Evolutionary conservation across 306 rosid genomes (phyloP).

Genomic region (Malus fusca): DNA sequence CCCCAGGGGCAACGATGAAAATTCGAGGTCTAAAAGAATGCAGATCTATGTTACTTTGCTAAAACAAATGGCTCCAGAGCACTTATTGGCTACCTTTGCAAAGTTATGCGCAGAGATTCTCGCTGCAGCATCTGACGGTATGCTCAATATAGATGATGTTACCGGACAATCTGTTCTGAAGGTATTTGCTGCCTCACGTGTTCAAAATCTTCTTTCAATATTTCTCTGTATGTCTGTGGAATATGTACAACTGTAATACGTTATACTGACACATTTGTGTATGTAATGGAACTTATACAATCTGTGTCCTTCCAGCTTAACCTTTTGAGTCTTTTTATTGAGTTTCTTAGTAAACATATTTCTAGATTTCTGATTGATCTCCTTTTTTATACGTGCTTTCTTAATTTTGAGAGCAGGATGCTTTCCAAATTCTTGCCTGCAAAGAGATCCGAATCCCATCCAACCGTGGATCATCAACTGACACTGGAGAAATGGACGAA

Average conservation of each 20-base stretch:
- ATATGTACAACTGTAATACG: background rate
- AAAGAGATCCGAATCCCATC: slow-evolving; percentile 75
- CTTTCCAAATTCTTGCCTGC: slow-evolving; percentile 71
- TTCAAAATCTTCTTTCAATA: background rate
- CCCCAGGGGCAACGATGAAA: slow-evolving; percentile 77
- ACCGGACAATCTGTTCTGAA: slow-evolving; percentile 78
- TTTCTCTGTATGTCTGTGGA: background rate
- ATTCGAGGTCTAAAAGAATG: slow-evolving; percentile 75
- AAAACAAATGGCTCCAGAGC: slow-evolving; percentile 95
- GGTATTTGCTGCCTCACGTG: slow-evolving; percentile 30
- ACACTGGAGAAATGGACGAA: slow-evolving; percentile 63
- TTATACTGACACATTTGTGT: background rate
- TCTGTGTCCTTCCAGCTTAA: background rate
- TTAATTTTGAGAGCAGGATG: slow-evolving; percentile 40
- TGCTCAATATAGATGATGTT: slow-evolving; percentile 60
- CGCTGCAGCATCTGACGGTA: slow-evolving; percentile 87
- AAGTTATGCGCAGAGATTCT: slow-evolving; percentile 88
- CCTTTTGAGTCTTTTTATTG: background rate
- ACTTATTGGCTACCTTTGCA: slow-evolving; percentile 84
- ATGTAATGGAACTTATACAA: background rate
- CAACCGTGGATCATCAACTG: slow-evolving; percentile 46
- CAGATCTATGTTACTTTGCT: slow-evolving; percentile 77
- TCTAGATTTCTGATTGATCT: background rate
- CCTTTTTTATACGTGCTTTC: background rate
- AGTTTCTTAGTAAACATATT: background rate